Evolutionary conservation across 2,329 filamentous ascomycete genomes (phyloP), one percentile per base, ranked within the genome.

Genomic region (Fusarium poae): DNA sequence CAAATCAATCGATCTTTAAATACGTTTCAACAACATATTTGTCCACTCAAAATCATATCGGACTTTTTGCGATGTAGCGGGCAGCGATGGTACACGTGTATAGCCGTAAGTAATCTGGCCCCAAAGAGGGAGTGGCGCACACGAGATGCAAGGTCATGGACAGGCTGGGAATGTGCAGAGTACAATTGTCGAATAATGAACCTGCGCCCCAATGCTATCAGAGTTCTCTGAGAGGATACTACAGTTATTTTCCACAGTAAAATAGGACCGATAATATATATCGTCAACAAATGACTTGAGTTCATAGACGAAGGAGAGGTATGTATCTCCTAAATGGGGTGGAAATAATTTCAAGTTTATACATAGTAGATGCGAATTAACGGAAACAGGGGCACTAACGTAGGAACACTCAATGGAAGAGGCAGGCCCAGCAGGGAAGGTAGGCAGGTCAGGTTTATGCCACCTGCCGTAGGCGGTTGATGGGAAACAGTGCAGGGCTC

Each of bases 401-500:
- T 57, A 62, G 58, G 44, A 57, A 60, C 43, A 57, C 30, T 49
- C 37, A 40, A 63, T 49, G 27, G 27, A 53, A 35, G 57, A 53
- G 34, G 45, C 46, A 62, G 42, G 57, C 39, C 40, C 46, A 55
- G 57, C 60, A 62, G 62, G 65, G 51, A 60, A 68, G 45, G 29
- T 34, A 48, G n/a, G 45, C 45, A 48, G 45, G 45, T 40, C 48
- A 50, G 39, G 48, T 69, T 68, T 62, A 67, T 69, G 66, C 57
- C 51, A 65, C 62, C 60, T 65, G 53, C 62, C 53, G 61, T 50
- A 57, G 65, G 48, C 52, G 57, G 52, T 67, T 67, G 62, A 67
- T 61, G 62, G 70, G 70, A 68, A 74, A 74, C 70, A 69, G 62
- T 63, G 43, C 72, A 74, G 72, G 72, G 68, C 62, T 67, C 51